A percentile compares a stretch with the other conserved stretches of the same genome.
These are phyloP conservation scores for Neopestalotiopsis sp. DNA, from an alignment of 2,329 filamentous ascomycete species.

Conservation along the genomic window DNA sequence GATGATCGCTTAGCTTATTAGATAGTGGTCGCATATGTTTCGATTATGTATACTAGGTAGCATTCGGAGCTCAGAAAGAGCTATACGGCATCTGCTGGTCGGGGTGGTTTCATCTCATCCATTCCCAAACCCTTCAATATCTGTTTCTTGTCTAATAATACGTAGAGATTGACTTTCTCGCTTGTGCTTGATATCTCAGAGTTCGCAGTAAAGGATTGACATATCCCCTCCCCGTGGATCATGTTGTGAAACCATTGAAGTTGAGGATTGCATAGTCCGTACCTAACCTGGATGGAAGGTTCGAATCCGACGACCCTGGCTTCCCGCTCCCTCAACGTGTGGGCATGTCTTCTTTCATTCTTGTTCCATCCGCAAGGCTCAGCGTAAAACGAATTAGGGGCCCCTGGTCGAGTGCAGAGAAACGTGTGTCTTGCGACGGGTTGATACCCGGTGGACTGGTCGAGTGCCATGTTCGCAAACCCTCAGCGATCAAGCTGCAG, in stretches of 20 bases:
- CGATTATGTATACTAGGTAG: background rate
- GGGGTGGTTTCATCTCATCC: background rate
- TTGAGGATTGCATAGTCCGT: conserved; percentile 1
- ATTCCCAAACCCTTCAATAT: background rate
- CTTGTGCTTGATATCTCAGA: background rate
- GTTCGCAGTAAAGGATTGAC: background rate
- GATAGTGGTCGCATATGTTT: background rate
- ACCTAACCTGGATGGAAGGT: background rate
- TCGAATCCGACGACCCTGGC: background rate
- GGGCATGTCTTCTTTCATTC: no score
- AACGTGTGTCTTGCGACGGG: background rate
- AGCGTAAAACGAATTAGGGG: background rate
- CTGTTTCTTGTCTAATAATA: background rate
- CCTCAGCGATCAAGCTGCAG: conserved; percentile 12
- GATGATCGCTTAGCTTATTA: conserved; percentile 3
- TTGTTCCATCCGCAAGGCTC: background rate
- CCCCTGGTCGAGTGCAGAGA: background rate
- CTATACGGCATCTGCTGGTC: background rate
- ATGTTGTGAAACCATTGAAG: conserved; percentile 7
- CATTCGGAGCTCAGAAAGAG: background rate
- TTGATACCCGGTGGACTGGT: conserved; percentile 5
- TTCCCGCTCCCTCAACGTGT: background rate
- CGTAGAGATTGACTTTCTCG: background rate
- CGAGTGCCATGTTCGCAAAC: background rate
- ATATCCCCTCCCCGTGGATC: background rate